Evolutionary conservation across 1,284 basidiomycete species (phyloP), one percentile per base, ranked within the genome.

Genomic region (Fomitopsis pinicola): DNA sequence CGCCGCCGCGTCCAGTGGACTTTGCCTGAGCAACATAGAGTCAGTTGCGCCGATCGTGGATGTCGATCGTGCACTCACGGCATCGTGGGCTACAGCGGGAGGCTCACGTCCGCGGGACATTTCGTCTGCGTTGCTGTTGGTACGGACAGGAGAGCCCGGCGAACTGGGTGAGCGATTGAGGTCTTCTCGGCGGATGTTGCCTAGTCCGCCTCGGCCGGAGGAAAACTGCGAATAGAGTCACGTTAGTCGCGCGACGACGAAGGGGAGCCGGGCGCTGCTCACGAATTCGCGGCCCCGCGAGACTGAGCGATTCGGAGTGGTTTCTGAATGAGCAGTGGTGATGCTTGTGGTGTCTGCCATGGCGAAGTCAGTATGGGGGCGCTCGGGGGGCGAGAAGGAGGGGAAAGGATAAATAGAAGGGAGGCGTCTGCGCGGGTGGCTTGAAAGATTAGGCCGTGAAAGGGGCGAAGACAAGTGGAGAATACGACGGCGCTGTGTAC

Each of bases 1-100:
- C 82, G 30, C 91, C 91, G 42, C 91, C 91, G 38, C 91, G 83
- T 19, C 92, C 91, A 48, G 85, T 82, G 44, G 87, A 87, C 64
- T 77, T 79, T n/a, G 82, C 62, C 78, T 88, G 63, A 8, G 48
- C 22, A 22, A 22, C 22, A 22, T 22, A 22, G 22, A 22, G 22
- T 22, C 22, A 22, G 22, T 22, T 22, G 22, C 22, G 22, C 22
- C 22, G 22, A 2, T 22, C 22, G 22, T 22, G 22, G 2, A 22
- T 22, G 22, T 1, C 22, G 22, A 22, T 22, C 22, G 4, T 28
- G 46, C 9, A 48, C 46, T 9, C 5, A 48, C 46, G 5, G 46
- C 5, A 19, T 48, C 46, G 46, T 22, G 46, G 9, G 26, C 28
- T 7, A 48, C 26, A 36, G 55, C 57, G 57, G 59, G 8, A 45